Evolutionary conservation across 2,329 filamentous ascomycete genomes (phyloP), one percentile per base, ranked within the genome.

Genomic region (Thermoascus crustaceus): DNA sequence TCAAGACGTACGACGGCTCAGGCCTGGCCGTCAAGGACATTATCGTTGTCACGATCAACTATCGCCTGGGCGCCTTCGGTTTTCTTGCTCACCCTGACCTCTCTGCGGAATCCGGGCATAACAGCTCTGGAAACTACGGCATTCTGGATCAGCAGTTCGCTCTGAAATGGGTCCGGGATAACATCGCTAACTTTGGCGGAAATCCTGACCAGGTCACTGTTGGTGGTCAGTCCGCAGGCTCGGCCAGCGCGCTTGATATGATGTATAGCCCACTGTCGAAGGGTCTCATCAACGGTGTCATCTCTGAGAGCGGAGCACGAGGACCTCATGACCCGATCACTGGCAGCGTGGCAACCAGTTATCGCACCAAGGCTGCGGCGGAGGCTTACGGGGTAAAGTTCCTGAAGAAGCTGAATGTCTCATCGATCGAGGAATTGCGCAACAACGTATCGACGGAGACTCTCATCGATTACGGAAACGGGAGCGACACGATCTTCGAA

Each of bases 341-440:
- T 2, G 50, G 47, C 20, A 44, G 46, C 32, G 38, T 48, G 0
- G 53, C 53, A 6, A 53, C 53, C 9, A 42, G 40, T 20, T 46
- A 57, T 35, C 48, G 45, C 11, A 45, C 35, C 14, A 51, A 48
- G 32, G 37, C 33, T 9, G 43, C 37, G 8, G 53, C 55, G 7
- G 43, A 46, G 32, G 22, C 36, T 4, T 26, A 40, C 14, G 46
- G 46, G 11, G 42, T 60, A 4, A 40, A 42, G 2, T 69, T 64
- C 45, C 50, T 70, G 4, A 37, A 44, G 3, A 37, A 59, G 1
- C 39, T 63, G 9, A 66, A 66, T 27, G 62, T 66, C 18, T 52
- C 50, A 21, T 60, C 55, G 4, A 47, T 71, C 26, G 54, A 55
- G 13, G 55, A 67, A 45, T 60, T 63, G 7, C 59, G 66, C 4